Evolutionary conservation across 352 stramenopile species (phyloP).

Genomic region (Pythium plurisporium): DNA sequence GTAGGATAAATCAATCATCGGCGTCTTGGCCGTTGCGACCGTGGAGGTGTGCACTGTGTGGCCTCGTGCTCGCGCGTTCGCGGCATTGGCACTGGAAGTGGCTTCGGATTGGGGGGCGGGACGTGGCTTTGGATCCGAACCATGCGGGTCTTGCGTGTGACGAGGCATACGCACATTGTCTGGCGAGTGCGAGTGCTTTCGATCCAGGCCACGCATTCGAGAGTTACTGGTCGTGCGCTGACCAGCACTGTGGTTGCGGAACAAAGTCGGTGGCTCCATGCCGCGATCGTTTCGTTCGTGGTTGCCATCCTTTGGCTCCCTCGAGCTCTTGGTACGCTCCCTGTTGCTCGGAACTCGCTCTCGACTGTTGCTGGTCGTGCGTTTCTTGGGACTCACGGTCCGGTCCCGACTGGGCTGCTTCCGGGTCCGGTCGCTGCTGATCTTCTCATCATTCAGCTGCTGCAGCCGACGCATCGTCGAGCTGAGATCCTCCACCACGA

Average conservation of each 20-base stretch:
- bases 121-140: neutral
- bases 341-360: too few relatives aligned
- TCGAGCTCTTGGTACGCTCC: too few relatives aligned
- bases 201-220: neutral
- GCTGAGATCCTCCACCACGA: neutral
- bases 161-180: neutral
- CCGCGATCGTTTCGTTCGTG: neutral
- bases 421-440: neutral
- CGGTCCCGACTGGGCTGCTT: neutral
- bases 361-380: too few relatives aligned
- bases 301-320: neutral
- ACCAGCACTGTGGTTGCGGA: neutral
- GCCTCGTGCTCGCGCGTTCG: too few relatives aligned
- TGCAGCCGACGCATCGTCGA: constrained; percentile 14
- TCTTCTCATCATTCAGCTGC: constrained; percentile 2
- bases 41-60: too few relatives aligned
- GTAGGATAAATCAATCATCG: constrained; percentile 21
- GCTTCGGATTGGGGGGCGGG: neutral
- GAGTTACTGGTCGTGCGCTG: neutral
- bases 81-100: neutral
- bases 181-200: neutral
- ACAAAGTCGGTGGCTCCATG: neutral
- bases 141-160: neutral
- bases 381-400: neutral
- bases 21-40: neutral